Evolutionary conservation across 83 land plant species (phyloP).

Genomic region (Isoetes engelmannii): DNA sequence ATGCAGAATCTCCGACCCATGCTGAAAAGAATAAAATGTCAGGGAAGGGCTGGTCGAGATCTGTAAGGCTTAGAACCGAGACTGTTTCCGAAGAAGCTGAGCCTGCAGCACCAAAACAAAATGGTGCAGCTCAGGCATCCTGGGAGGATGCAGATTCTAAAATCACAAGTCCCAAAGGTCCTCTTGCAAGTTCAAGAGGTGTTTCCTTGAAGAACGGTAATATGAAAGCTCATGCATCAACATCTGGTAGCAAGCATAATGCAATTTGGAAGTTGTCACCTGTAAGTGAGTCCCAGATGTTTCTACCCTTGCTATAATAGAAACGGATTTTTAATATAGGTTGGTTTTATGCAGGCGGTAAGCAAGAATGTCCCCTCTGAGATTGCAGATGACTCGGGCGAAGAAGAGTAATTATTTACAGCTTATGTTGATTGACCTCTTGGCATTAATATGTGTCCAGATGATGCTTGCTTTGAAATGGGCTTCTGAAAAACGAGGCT

Average conservation of each 20-base stretch:
- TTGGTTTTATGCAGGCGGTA: constrained; percentile 37
- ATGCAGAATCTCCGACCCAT: constrained; percentile 44
- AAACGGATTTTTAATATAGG: not conserved
- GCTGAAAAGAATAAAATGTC: constrained; percentile 10
- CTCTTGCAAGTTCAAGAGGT: constrained; percentile 27
- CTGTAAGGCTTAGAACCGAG: constrained; percentile 6
- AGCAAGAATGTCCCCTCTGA: constrained; percentile 35
- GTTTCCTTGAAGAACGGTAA: constrained; percentile 22
- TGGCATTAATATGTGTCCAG: not conserved
- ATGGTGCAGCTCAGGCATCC: not conserved
- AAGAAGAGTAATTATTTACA: constrained; percentile 64
- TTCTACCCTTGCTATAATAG: constrained; percentile 5
- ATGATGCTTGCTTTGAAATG: no score
- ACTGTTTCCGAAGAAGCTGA: constrained; percentile 43
- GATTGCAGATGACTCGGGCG: constrained; percentile 65
- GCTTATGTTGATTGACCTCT: constrained; percentile 8
- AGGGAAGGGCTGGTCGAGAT: not conserved
- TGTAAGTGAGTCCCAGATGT: constrained; percentile 17
- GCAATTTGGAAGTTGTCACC: constrained; percentile 68
- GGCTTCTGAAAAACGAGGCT: not conserved
- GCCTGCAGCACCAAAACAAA: constrained; percentile 42
- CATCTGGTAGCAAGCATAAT: constrained; percentile 43
- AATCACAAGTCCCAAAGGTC: not conserved
- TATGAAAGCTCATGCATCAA: constrained; percentile 36
- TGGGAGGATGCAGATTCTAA: not conserved